Conservation (phyloP, 2,329 filamentous ascomycete species). For the Colletotrichum agaves region DNA sequence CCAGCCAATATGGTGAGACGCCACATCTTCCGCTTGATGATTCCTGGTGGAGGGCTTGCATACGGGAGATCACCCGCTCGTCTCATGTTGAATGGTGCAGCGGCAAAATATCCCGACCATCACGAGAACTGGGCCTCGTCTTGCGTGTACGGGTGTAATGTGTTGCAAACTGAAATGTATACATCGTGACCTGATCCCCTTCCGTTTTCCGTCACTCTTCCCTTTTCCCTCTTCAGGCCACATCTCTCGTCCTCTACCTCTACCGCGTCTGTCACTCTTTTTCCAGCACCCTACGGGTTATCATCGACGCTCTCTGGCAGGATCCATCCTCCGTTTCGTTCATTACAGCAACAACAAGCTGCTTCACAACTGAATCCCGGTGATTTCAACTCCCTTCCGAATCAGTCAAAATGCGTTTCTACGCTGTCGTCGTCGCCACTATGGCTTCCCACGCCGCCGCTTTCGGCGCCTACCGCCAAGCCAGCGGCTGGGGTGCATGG, state of each 20-base stretch:
- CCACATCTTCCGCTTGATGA: conserved; percentile 17
- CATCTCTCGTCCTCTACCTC: conserved; percentile 2
- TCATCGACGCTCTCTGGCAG: conserved; percentile 34
- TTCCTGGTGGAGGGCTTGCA: conserved; percentile 34
- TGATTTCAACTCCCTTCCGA: conserved; percentile 14
- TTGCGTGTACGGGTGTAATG: neutral
- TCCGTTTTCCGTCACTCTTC: neutral
- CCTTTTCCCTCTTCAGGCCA: neutral
- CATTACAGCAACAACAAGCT: conserved; percentile 7
- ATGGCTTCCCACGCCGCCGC: conserved; percentile 35
- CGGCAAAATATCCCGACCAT: conserved; percentile 15
- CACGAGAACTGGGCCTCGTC: neutral
- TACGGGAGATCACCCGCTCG: conserved; percentile 35
- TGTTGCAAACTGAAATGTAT: neutral
- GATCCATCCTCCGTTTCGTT: conserved; percentile 34
- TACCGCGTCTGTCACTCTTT: conserved; percentile 29
- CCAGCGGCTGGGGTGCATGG: conserved; percentile 23
- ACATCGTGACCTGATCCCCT: conserved; percentile 16
- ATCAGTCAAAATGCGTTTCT: conserved; percentile 36
- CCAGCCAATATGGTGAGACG: conserved; percentile 16
- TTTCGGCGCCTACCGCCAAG: conserved; percentile 8
- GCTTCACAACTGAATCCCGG: conserved; percentile 20
- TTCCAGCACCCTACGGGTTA: conserved; percentile 22
- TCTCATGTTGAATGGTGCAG: conserved; percentile 31
- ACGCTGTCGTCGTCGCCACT: conserved; percentile 29